phyloP scores from a whole-genome alignment of 306 rosid genomes.

The Casuarina cunninghamiana region DNA sequence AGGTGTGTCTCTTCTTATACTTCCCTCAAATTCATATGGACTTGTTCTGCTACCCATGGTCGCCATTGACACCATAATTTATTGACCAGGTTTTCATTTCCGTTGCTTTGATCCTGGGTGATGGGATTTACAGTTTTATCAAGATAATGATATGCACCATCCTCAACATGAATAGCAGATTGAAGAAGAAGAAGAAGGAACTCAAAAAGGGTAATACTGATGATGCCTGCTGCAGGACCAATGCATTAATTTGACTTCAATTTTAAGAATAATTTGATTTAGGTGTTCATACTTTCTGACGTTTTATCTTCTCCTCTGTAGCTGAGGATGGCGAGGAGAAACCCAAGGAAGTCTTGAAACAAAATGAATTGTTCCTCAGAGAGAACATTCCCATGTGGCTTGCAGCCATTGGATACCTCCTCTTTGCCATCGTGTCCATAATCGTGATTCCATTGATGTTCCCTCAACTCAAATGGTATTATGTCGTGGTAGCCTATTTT shows the following conservation, averaged over 20 bases:
- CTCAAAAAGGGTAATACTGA: slow-evolving; percentile 24
- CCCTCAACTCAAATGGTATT: slow-evolving; percentile 60
- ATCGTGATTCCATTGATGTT: slow-evolving; percentile 62
- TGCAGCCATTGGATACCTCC: slow-evolving; percentile 33
- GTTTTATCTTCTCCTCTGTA: slow-evolving; percentile 3
- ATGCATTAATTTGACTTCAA: too few relatives aligned
- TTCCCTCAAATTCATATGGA: neutral
- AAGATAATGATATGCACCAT: slow-evolving; percentile 60
- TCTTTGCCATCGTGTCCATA: slow-evolving; percentile 40
- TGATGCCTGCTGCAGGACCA: too few relatives aligned
- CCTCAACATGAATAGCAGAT: slow-evolving; percentile 30
- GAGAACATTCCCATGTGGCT: slow-evolving; percentile 74
- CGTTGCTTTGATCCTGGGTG: slow-evolving; percentile 80
- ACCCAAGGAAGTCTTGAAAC: slow-evolving; percentile 32
- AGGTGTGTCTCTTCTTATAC: slow-evolving; percentile 40
- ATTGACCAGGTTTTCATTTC: slow-evolving; percentile 61
- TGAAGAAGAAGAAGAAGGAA: slow-evolving; percentile 38
- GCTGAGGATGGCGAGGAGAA: slow-evolving; percentile 32
- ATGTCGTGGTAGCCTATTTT: slow-evolving; percentile 40
- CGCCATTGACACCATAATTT: neutral
- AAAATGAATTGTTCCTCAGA: slow-evolving; percentile 54
- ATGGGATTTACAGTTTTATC: slow-evolving; percentile 73
- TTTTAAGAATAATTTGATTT: neutral
- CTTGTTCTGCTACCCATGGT: neutral
- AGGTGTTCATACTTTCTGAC: neutral